phyloP scores from a whole-genome alignment of 495 filamentous ascomycete genomes.

The Pseudoneurospora amorphoporcata region DNA sequence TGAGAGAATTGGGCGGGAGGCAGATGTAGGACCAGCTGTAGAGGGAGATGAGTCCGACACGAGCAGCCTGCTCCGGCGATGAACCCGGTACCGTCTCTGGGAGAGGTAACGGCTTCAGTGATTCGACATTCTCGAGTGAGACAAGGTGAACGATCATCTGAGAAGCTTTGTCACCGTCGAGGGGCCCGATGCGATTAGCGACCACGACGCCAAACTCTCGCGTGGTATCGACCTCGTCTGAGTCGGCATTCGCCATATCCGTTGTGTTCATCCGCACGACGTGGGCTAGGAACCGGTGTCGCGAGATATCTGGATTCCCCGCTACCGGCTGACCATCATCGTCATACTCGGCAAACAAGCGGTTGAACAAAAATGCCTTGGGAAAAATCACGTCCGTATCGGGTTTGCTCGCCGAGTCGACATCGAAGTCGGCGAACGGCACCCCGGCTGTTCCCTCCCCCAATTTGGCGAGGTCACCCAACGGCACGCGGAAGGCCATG shows the following conservation, averaged over 20 bases:
- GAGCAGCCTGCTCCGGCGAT: not conserved
- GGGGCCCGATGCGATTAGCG: not conserved
- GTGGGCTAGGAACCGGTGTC: conserved; percentile 31
- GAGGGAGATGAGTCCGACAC: conserved; percentile 31
- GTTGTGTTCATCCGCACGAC: conserved; percentile 30
- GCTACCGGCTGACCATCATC: not conserved
- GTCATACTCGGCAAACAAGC: not conserved
- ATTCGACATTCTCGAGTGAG: conserved; percentile 19
- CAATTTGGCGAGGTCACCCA: not conserved
- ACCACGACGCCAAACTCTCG: not conserved
- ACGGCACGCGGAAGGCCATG: not conserved
- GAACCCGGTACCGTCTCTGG: not conserved
- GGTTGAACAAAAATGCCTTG: not conserved
- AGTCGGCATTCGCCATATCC: not conserved
- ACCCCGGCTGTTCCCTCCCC: not conserved
- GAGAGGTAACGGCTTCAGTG: not conserved
- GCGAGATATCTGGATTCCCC: not conserved
- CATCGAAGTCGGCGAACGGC: not conserved
- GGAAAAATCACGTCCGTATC: not conserved
- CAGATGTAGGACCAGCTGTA: conserved; percentile 36
- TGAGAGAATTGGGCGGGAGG: conserved; percentile 26
- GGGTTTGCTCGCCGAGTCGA: not conserved
- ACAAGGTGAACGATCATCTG: conserved; percentile 27
- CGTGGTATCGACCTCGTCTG: conserved; percentile 1
- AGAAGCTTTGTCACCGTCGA: not conserved